These are phyloP conservation scores for Globisporangium alternatum DNA, from an alignment of 352 stramenopile genomes.

Conservation along the genomic window DNA sequence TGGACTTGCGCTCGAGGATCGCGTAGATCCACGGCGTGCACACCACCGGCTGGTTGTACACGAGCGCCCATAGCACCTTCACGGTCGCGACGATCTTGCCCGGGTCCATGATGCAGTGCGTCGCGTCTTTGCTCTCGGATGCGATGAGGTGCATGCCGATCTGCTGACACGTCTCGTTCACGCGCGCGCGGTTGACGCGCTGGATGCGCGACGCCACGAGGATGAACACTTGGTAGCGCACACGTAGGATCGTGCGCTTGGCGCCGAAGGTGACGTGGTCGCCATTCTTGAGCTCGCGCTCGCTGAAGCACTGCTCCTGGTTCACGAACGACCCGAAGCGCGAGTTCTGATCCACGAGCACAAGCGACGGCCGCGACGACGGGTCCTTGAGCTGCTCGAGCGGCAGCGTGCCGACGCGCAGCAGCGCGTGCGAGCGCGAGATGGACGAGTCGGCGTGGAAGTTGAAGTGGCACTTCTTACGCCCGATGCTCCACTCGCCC, in stretches of 20 bases:
- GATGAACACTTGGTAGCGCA: conserved; percentile 81
- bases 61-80: conserved; percentile 84
- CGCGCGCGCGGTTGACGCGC: conserved; percentile 44
- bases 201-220: conserved; percentile 76
- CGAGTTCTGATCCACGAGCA: conserved; percentile 76
- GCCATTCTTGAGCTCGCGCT: conserved; percentile 52
- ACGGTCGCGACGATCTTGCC: conserved; percentile 76
- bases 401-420: conserved; percentile 68
- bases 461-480: conserved; percentile 84
- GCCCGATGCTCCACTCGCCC: conserved; percentile 81
- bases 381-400: conserved; percentile 57
- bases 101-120: conserved; percentile 86
- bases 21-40: conserved; percentile 79
- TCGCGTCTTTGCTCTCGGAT: conserved; percentile 55
- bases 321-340: conserved; percentile 89
- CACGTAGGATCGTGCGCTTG: conserved; percentile 75
- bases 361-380: conserved; percentile 53
- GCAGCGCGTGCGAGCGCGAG: conserved; percentile 70
- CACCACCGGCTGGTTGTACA: conserved; percentile 83
- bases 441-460: conserved; percentile 82
- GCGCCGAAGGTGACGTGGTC: conserved; percentile 82
- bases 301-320: conserved; percentile 52
- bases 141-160: conserved; percentile 80
- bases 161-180: conserved; percentile 75
- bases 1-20: conserved; percentile 65